Base-by-base conservation (phyloP, 345 rosid species). In the Anacardium occidentale region DNA sequence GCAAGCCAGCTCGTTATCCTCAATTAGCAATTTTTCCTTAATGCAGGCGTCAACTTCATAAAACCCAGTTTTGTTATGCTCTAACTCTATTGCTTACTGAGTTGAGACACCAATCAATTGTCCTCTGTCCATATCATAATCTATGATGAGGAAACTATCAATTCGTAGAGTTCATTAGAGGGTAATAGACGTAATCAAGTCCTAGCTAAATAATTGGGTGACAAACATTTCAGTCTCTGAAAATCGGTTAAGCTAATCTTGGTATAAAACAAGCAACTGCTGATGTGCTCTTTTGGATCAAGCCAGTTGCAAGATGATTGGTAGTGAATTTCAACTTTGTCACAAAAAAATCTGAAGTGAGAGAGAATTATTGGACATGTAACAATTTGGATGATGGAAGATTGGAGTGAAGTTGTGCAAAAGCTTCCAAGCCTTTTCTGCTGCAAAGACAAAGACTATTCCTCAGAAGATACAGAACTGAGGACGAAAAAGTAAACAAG, bases 371-470 rank as follows among this genome's bases (percentile, higher is more conserved):
- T 64, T 65, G 69, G n/a, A 58, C 5, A 14, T 58, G 1, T 18
- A 72, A 77, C 74, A 62, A 74, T 59, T 71, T 25, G 83, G 63
- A 13, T 29, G 50, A 42, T 17, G 64, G 69, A 63, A 50, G 66
- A 63, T 57, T 62, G 55, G 57, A 53, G 65, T 61, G 57, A 53
- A 34, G 56, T 37, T 29, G 20, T 5, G 55, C 77, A 78, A 69
- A 80, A 74, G 60, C 73, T n/a, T n/a, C 83, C 85, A 70, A 76
- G 0, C 22, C 61, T 48, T 72, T 76, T 72, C 66, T 75, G 76
- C 64, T 71, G 15, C 79, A 73, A 34, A 62, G 90, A 90, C 65
- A 83, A 44, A 68, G 86, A 90, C 92, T 40, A 50, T 72, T 81
- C 89, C 71, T 68, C 55, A 3, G 74, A 70, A 62, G 80, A 78